Percentiles rank a stretch among this genome's conserved stretches.
Conservation (phyloP, 1,139 yeast genomes). For the Yarrowia galli region DNA sequence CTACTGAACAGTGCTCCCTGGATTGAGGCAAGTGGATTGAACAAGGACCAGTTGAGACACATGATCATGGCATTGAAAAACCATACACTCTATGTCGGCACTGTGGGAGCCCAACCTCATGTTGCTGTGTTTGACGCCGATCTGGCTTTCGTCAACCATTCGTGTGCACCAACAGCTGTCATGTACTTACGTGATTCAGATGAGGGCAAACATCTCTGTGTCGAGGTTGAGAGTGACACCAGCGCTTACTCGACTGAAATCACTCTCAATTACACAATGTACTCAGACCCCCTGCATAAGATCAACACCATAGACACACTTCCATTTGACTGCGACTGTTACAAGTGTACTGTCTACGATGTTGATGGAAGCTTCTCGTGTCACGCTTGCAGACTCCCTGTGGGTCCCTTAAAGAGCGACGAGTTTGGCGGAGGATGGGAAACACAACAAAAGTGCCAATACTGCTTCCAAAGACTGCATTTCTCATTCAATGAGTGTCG, state of each 20-base stretch:
- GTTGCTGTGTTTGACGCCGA: slow-evolving; percentile 26
- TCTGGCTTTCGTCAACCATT: slow-evolving; percentile 32
- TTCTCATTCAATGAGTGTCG: slow-evolving; percentile 16
- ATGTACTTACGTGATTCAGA: slow-evolving; percentile 16
- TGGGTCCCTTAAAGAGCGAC: slow-evolving; percentile 14
- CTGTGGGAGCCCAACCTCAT: slow-evolving; percentile 25
- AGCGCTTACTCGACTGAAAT: slow-evolving; percentile 5
- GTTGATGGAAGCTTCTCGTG: slow-evolving; percentile 33
- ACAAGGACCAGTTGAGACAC: slow-evolving; percentile 11
- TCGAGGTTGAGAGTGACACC: slow-evolving; percentile 8
- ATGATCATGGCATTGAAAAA: slow-evolving; percentile 24
- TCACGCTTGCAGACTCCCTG: slow-evolving; percentile 29
- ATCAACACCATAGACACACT: slow-evolving; percentile 24
- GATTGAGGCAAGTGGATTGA: slow-evolving; percentile 22
- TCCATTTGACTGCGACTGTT: slow-evolving; percentile 27
- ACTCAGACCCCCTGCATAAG: slow-evolving; percentile 30
- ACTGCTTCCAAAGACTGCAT: slow-evolving; percentile 31
- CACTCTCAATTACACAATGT: slow-evolving; percentile 32
- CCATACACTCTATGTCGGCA: slow-evolving; percentile 21
- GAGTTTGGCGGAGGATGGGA: slow-evolving; percentile 35
- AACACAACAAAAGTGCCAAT: slow-evolving; percentile 28
- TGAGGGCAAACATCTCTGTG: slow-evolving; percentile 24
- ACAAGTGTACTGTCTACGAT: slow-evolving; percentile 28
- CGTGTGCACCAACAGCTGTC: slow-evolving; percentile 34
- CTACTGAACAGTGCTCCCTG: slow-evolving; percentile 24